phyloP scores from a whole-genome alignment of 2,329 filamentous ascomycete genomes.

The Botryotinia globosa region DNA sequence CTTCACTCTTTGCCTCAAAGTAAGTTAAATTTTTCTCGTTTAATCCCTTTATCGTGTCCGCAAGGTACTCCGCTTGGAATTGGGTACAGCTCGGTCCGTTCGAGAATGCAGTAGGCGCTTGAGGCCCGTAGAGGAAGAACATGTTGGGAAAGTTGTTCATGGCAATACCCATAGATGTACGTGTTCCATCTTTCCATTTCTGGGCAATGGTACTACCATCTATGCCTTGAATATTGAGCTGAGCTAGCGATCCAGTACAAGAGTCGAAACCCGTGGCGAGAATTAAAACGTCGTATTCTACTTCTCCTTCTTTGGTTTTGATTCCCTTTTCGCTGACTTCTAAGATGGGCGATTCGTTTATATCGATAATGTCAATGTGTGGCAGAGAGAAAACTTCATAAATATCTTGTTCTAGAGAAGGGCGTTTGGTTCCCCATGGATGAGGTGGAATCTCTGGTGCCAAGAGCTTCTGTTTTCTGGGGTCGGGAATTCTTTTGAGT shows the following conservation, averaged over 20 bases:
- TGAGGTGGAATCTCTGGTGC: slow-evolving; percentile 47
- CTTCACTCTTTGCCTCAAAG: slow-evolving; percentile 38
- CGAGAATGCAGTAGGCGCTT: slow-evolving; percentile 41
- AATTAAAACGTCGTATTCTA: slow-evolving; percentile 38
- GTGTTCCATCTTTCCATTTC: slow-evolving; percentile 38
- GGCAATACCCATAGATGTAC: slow-evolving; percentile 43
- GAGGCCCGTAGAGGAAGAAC: slow-evolving; percentile 46
- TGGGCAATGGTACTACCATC: slow-evolving; percentile 37
- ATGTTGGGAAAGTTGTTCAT: slow-evolving; percentile 48
- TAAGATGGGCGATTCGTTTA: slow-evolving; percentile 45
- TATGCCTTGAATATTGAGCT: slow-evolving; percentile 37
- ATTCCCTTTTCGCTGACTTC: slow-evolving; percentile 42
- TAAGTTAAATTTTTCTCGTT: slow-evolving; percentile 34
- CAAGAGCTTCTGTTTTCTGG: slow-evolving; percentile 44
- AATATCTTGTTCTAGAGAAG: slow-evolving; percentile 47
- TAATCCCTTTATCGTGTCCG: slow-evolving; percentile 38
- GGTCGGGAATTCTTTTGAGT: neutral
- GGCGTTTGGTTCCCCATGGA: slow-evolving; percentile 47
- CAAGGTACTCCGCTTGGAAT: slow-evolving; percentile 44
- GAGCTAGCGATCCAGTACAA: slow-evolving; percentile 38
- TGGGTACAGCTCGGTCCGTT: slow-evolving; percentile 45
- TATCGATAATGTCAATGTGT: slow-evolving; percentile 47
- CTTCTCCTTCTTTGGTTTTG: slow-evolving; percentile 33
- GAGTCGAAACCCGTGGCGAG: slow-evolving; percentile 42
- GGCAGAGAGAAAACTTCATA: slow-evolving; percentile 49